phyloP scores from a whole-genome alignment of 495 filamentous ascomycete species.

The Neurospora africana region DNA sequence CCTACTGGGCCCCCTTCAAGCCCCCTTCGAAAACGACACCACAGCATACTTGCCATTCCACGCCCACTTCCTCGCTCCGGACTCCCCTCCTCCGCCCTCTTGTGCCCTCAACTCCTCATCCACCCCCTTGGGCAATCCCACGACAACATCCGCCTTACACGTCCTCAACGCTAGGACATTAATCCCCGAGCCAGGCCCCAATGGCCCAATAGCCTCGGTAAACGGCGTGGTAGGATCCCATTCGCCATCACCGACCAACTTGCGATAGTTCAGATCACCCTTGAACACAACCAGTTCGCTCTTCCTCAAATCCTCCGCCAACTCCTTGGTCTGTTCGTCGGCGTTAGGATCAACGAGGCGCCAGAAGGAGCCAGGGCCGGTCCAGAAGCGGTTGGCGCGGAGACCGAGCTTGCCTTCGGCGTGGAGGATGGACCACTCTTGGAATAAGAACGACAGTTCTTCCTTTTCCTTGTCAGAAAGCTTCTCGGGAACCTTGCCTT shows the following conservation, averaged over 20 bases:
- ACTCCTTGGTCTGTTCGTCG: constrained; percentile 49
- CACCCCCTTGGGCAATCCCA: constrained; percentile 67
- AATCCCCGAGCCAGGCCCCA: constrained; percentile 70
- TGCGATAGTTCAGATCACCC: constrained; percentile 92
- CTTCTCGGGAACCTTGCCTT: constrained; percentile 42
- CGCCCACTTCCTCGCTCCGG: constrained; percentile 77
- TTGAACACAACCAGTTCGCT: constrained; percentile 93
- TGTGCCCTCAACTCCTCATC: constrained; percentile 66
- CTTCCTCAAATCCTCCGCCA: constrained; percentile 69
- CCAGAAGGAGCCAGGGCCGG: constrained; percentile 75
- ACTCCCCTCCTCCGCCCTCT: constrained; percentile 58
- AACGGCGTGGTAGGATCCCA: constrained; percentile 90
- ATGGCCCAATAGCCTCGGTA: constrained; percentile 70
- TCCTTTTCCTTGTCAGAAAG: constrained; percentile 56
- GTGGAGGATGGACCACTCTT: constrained; percentile 69
- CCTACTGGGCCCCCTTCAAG: constrained; percentile 4
- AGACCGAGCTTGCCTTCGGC: constrained; percentile 71
- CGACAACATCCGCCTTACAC: constrained; percentile 91
- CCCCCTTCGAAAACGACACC: constrained; percentile 61
- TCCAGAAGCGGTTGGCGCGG: constrained; percentile 84
- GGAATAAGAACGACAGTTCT: constrained; percentile 65
- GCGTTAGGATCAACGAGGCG: constrained; percentile 35
- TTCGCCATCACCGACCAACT: constrained; percentile 71
- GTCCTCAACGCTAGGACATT: constrained; percentile 80
- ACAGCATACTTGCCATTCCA: constrained; percentile 98